phyloP scores from a whole-genome alignment of 805 yeast genomes.

The Saccharomyces paradoxus region DNA sequence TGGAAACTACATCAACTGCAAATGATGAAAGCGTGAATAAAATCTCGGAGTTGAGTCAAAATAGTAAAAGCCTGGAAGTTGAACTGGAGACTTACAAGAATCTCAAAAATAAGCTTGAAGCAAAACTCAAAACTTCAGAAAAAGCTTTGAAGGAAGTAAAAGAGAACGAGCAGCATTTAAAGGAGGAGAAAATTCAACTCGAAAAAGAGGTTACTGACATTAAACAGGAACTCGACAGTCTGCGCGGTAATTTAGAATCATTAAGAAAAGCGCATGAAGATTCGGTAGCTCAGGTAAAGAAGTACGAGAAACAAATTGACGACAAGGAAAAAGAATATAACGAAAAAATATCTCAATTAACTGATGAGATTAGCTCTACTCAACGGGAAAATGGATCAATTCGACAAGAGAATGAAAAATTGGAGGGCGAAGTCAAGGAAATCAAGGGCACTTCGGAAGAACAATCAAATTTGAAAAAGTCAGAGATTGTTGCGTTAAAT shows the following conservation, averaged over 20 bases:
- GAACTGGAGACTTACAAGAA: conserved; percentile 1
- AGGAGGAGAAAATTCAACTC: background rate
- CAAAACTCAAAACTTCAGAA: background rate
- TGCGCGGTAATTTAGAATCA: background rate
- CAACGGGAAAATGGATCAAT: conserved; percentile 2
- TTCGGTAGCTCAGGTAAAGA: background rate
- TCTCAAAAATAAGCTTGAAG: background rate
- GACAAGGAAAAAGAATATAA: background rate
- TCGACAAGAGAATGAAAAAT: background rate
- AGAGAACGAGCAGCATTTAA: conserved; percentile 2
- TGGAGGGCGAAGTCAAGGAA: conserved; percentile 7
- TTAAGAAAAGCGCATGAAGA: background rate
- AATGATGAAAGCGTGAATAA: conserved; percentile 1
- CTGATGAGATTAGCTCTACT: conserved; percentile 1
- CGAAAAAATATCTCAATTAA: conserved; percentile 2
- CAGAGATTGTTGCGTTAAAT: background rate
- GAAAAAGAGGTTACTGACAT: background rate
- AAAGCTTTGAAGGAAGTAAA: background rate
- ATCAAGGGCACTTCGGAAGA: background rate
- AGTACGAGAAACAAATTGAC: background rate
- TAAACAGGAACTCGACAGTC: background rate
- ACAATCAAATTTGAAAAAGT: background rate
- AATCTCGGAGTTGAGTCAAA: background rate
- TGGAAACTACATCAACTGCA: conserved; percentile 3
- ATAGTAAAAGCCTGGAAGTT: background rate